A percentile compares a stretch with the other conserved stretches of the same genome.
Evolutionary conservation across 1,139 yeast genomes (phyloP).

Genomic region (Groenewaldozyma sp.): DNA sequence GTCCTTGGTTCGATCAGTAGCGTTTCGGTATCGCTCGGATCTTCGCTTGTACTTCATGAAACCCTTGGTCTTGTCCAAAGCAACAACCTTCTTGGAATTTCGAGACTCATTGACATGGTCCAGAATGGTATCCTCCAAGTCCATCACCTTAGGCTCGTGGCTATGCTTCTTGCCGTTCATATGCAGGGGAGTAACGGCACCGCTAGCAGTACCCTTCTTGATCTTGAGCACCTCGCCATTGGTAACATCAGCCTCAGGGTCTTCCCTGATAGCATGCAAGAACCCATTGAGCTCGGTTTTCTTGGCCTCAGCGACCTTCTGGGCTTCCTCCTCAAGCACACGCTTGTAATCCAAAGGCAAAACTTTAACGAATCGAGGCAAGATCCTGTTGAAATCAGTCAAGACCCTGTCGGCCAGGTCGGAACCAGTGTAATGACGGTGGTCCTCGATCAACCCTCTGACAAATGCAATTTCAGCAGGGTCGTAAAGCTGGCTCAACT

Average conservation of each 20-base stretch:
- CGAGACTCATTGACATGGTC: slow-evolving; percentile 59
- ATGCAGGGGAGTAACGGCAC: slow-evolving; percentile 11
- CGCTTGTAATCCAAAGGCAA: slow-evolving; percentile 86
- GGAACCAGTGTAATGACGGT: slow-evolving; percentile 88
- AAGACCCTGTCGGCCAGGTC: slow-evolving; percentile 79
- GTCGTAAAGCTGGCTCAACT: slow-evolving; percentile 64
- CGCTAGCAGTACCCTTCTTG: slow-evolving; percentile 16
- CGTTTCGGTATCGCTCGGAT: slow-evolving; percentile 74
- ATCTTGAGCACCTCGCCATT: slow-evolving; percentile 57
- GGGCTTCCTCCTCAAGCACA: slow-evolving; percentile 73
- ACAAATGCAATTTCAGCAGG: slow-evolving; percentile 92
- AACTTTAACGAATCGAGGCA: slow-evolving; percentile 88
- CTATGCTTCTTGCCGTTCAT: slow-evolving; percentile 1
- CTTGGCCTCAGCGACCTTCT: slow-evolving; percentile 58
- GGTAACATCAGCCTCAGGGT: slow-evolving; percentile 78
- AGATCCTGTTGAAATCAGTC: slow-evolving; percentile 75
- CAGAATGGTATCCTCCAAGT: slow-evolving; percentile 79
- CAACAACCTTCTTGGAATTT: slow-evolving; percentile 43
- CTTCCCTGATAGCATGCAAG: slow-evolving; percentile 62
- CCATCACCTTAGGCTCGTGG: slow-evolving; percentile 74
- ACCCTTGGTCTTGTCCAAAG: slow-evolving; percentile 77
- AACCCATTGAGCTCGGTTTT: slow-evolving; percentile 39
- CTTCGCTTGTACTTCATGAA: slow-evolving; percentile 91
- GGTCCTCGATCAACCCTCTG: slow-evolving; percentile 90
- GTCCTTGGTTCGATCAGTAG: slow-evolving; percentile 70